Evolutionary conservation across 805 yeast genomes (phyloP).

Genomic region (Kuraishia capsulata): DNA sequence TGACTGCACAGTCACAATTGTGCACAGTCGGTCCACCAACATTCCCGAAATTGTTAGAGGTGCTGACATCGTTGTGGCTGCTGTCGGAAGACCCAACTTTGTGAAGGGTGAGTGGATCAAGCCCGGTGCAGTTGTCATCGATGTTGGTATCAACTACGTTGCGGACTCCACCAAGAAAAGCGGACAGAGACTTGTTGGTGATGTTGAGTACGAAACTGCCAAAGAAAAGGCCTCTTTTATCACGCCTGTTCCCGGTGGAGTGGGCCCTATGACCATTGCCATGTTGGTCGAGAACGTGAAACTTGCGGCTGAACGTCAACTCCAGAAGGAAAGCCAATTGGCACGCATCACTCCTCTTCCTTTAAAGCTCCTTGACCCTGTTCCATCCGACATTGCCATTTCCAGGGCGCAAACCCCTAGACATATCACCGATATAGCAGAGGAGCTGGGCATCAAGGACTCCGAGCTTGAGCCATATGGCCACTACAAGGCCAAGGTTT

Average conservation of each 20-base stretch:
- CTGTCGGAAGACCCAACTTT: constrained; percentile 63
- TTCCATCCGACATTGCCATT: constrained; percentile 74
- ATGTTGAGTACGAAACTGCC: constrained; percentile 57
- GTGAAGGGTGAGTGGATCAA: constrained; percentile 73
- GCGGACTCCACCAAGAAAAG: constrained; percentile 57
- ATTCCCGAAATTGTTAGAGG: constrained; percentile 45
- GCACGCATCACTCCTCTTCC: constrained; percentile 4
- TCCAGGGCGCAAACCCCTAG: constrained; percentile 72
- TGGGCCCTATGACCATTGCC: constrained; percentile 89
- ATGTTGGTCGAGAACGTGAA: constrained; percentile 68
- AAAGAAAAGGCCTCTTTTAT: constrained; percentile 47
- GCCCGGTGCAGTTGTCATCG: constrained; percentile 60
- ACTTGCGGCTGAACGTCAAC: constrained; percentile 47
- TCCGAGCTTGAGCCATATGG: constrained; percentile 71
- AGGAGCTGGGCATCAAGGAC: constrained; percentile 58
- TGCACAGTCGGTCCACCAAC: constrained; percentile 67
- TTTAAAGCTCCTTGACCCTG: constrained; percentile 30
- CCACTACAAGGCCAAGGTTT: constrained; percentile 68
- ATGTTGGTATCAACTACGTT: constrained; percentile 76
- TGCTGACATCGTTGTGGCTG: constrained; percentile 75
- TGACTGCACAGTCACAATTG: constrained; percentile 82
- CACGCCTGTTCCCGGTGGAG: constrained; percentile 92
- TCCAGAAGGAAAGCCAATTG: constrained; percentile 1
- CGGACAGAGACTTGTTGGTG: constrained; percentile 71
- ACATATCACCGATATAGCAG: constrained; percentile 57